Evolutionary conservation across 257 asterid species (phyloP), one percentile per base, ranked within the genome.

Genomic region (Nicotiana undulata): DNA sequence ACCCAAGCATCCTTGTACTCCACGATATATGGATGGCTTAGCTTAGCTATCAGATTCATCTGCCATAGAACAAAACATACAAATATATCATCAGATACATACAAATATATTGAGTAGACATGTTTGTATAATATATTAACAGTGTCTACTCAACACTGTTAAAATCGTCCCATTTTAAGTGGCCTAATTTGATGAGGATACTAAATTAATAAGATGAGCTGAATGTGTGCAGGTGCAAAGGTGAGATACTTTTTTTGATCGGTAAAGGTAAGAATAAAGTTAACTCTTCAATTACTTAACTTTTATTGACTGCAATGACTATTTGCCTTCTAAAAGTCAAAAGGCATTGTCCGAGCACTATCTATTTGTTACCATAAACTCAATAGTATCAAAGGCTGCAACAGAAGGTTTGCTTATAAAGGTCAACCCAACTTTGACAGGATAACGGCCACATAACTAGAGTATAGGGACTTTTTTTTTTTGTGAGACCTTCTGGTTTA

Each of bases 1-100:
- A 92, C 91, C 99, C 99, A 96, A 81, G 96, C 92, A 89, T 94
- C 98, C 84, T 91, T 96, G 85, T 84, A 95, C 76, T 91, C 92
- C 75, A 94, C 89, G 9, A 94, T 91, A 80, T 95, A 95, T 2
- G 99, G 99, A 85, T 95, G 99, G 17, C 83, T 80, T 79, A 95
- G 82, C 79, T 90, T 91, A 5, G 91, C 88, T 64, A 93, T 89
- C 80, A 88, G 84, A 88, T 84, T 84, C 97, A 95, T 92, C 99
- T 95, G 94, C 76, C 37, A 87, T 53, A 5, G 51, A 55, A 49
- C 16, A 3, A 46, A 24, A 26, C 40, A 49, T 74, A 74, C 78
- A 49, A 37, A 49, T 0, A 40, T 40, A 37, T 40, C 32, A 37
- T 68, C 76, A 68, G n/a, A 74, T 74, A 49, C 49, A 22, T 49